phyloP scores from a whole-genome alignment of 1,284 basidiomycete species.

The Vanrija sp. region DNA sequence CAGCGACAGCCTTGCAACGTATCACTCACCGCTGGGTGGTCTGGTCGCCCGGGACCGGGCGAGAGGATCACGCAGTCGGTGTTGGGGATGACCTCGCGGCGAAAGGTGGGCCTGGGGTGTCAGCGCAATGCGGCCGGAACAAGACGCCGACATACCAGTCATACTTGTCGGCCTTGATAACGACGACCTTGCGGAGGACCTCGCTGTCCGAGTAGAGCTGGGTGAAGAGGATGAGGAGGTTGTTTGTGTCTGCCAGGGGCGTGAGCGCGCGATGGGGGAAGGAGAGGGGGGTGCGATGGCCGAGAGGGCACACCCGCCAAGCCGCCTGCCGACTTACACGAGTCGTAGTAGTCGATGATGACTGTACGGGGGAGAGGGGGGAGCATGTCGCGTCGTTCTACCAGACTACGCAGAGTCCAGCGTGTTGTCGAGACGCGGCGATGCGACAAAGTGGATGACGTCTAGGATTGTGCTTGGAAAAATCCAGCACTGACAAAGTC shows the following conservation, averaged over 20 bases:
- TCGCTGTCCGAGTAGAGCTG: slow-evolving; percentile 42
- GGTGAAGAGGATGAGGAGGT: slow-evolving; percentile 48
- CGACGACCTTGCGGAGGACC: slow-evolving; percentile 46
- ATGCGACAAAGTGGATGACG: not conserved
- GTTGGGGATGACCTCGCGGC: slow-evolving; percentile 34
- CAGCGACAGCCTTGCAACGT: not conserved
- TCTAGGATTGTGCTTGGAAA: not conserved
- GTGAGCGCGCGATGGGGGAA: not conserved
- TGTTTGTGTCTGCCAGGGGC: slow-evolving; percentile 43
- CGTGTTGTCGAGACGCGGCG: not conserved
- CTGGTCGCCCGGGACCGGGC: slow-evolving; percentile 48
- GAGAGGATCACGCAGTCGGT: slow-evolving; percentile 50
- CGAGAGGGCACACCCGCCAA: not conserved
- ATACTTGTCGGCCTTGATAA: slow-evolving; percentile 47
- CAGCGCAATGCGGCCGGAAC: not conserved
- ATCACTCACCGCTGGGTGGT: slow-evolving; percentile 34
- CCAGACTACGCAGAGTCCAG: not conserved
- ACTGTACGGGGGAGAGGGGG: slow-evolving; percentile 44
- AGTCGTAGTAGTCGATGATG: slow-evolving; percentile 50
- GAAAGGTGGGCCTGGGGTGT: slow-evolving; percentile 39
- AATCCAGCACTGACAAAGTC: not conserved
- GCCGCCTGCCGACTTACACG: slow-evolving; percentile 27
- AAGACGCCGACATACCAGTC: slow-evolving; percentile 32
- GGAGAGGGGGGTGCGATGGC: not conserved
- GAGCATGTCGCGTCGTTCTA: not conserved